These are phyloP conservation scores for Skeletonema tropicum DNA, from an alignment of 108 stramenopile genomes.

Conservation along the genomic window DNA sequence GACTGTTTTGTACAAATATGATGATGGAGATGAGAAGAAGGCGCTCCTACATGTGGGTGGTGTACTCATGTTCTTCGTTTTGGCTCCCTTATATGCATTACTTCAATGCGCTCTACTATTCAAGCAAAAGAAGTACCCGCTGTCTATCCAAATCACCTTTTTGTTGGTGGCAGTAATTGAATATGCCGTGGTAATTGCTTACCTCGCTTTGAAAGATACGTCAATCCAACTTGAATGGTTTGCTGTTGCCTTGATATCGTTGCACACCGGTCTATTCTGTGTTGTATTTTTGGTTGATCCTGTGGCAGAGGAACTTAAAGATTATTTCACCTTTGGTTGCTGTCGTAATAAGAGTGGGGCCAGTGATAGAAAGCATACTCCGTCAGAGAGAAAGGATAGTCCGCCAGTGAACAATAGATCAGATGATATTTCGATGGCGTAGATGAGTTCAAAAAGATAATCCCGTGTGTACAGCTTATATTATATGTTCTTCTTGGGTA, in stretches of 20 bases:
- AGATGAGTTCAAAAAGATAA: not conserved
- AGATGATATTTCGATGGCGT: not conserved
- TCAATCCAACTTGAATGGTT: not conserved
- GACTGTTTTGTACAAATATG: not conserved
- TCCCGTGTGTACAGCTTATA: not conserved
- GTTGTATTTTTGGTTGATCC: not conserved
- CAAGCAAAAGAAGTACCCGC: not conserved
- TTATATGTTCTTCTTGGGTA: not conserved
- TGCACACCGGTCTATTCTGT: not conserved
- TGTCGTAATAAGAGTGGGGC: not conserved
- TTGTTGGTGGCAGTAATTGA: not conserved
- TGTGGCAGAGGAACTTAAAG: not conserved
- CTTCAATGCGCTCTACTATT: conserved; percentile 8
- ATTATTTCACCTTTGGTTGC: not conserved
- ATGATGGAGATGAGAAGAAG: not conserved
- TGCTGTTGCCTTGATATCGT: not conserved
- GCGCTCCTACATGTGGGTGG: not conserved
- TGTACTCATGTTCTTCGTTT: not conserved
- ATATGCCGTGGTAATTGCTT: not conserved
- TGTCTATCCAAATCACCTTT: not conserved
- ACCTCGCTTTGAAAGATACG: not conserved
- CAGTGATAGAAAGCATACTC: not conserved
- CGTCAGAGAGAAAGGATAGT: not conserved
- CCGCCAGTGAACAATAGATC: not conserved
- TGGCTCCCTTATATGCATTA: conserved; percentile 3